Percentiles rank a stretch among this genome's conserved stretches.
Evolutionary conservation across 2,329 filamentous ascomycete species (phyloP).

Genomic region (Bisporella sp.): DNA sequence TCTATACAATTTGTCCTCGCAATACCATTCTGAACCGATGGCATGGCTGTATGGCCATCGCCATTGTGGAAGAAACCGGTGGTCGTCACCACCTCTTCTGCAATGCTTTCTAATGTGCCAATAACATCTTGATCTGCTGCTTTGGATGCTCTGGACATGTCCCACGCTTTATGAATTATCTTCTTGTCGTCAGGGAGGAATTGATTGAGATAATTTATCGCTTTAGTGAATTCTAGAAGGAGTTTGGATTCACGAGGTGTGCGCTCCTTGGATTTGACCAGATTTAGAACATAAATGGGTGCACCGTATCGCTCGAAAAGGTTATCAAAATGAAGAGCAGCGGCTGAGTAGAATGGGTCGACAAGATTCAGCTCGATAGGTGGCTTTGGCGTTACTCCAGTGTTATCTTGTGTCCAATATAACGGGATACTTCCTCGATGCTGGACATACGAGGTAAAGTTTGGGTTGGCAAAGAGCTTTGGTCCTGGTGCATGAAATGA

Average conservation of each 20-base stretch:
- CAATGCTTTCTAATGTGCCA: conserved; percentile 80
- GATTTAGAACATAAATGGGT: conserved; percentile 83
- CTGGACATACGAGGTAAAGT: conserved; percentile 94
- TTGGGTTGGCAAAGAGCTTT: conserved; percentile 76
- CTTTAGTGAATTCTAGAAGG: conserved; percentile 77
- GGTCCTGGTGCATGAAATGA: conserved; percentile 92
- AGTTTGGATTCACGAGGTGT: conserved; percentile 89
- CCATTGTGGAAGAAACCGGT: conserved; percentile 97
- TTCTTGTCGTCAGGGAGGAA: conserved; percentile 78
- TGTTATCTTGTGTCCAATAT: conserved; percentile 96
- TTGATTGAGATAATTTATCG: conserved; percentile 89
- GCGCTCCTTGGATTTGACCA: conserved; percentile 84
- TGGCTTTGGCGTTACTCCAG: conserved; percentile 90
- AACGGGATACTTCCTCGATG: conserved; percentile 94
- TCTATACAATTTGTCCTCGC: conserved; percentile 97
- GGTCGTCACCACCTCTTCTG: conserved; percentile 74
- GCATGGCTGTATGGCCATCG: conserved; percentile 56
- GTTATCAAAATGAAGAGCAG: conserved; percentile 91
- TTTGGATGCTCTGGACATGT: conserved; percentile 96
- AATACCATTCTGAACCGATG: conserved; percentile 80
- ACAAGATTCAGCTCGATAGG: conserved; percentile 93
- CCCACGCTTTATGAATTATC: conserved; percentile 92
- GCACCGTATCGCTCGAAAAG: conserved; percentile 89
- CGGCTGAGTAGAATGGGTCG: conserved; percentile 91
- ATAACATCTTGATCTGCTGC: conserved; percentile 91